phyloP scores from a whole-genome alignment of 208 protist species.

The Lotmaria passim region DNA sequence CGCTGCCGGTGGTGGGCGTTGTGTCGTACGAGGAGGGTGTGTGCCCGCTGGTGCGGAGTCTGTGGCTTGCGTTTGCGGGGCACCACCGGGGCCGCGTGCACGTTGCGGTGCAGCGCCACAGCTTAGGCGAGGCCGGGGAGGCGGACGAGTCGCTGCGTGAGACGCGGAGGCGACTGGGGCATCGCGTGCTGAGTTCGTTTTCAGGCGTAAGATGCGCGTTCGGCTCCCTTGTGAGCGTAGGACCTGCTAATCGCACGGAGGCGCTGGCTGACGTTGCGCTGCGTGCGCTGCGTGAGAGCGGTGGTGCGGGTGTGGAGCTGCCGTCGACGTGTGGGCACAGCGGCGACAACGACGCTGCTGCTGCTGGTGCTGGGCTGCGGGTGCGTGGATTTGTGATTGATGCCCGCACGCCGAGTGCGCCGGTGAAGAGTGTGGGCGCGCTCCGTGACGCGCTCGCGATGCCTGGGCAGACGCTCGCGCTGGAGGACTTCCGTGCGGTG shows the following conservation, averaged over 20 bases:
- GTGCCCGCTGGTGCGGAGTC: conserved; percentile 57
- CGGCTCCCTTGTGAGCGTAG: conserved; percentile 9
- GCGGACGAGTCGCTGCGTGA: conserved; percentile 25
- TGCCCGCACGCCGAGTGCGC: conserved; percentile 28
- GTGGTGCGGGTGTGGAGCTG: conserved; percentile 17
- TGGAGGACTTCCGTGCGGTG: conserved; percentile 58
- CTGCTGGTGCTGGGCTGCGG: conserved; percentile 13
- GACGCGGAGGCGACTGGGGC: conserved; percentile 16
- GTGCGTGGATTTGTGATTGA: conserved; percentile 45
- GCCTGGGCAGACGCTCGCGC: conserved; percentile 55
- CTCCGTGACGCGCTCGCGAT: conserved; percentile 33
- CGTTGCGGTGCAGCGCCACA: conserved; percentile 23
- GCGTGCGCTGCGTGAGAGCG: conserved; percentile 2
- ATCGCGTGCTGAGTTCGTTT: conserved; percentile 35
- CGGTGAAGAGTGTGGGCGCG: neutral
- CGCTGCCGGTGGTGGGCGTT: conserved; percentile 51
- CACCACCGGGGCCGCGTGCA: conserved; percentile 40
- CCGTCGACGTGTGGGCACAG: conserved; percentile 17
- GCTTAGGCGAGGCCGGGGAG: conserved; percentile 4
- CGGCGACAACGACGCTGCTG: too few species aligned
- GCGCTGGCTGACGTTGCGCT: conserved; percentile 11
- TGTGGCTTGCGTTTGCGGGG: conserved; percentile 46
- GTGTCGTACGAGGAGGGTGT: conserved; percentile 45
- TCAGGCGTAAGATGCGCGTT: conserved; percentile 33
- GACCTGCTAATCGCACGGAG: conserved; percentile 1